phyloP scores from a whole-genome alignment of 2,329 filamentous ascomycete genomes.

The Talaromyces pinophilus region DNA sequence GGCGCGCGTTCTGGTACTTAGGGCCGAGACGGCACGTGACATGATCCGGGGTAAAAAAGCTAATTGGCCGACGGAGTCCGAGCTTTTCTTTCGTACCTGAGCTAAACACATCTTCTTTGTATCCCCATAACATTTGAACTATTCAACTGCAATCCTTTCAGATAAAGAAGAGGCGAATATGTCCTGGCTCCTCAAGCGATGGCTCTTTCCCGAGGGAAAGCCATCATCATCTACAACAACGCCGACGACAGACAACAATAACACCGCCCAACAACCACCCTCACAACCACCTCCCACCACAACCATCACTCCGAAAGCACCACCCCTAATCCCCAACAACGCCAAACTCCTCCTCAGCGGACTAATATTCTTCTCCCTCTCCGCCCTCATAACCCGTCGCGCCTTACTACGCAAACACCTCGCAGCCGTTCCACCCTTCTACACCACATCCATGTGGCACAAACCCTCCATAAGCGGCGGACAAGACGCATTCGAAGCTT shows the following conservation, averaged over 20 bases:
- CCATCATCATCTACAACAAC: background rate
- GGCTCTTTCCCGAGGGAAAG: slow-evolving; percentile 19
- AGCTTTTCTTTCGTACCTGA: background rate
- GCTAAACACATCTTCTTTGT: background rate
- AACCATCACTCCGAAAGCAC: background rate
- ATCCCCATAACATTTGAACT: too few species aligned
- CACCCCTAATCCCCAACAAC: slow-evolving; percentile 30
- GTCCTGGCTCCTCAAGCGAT: slow-evolving; percentile 22
- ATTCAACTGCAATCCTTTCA: too few species aligned
- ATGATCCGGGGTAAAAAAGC: background rate
- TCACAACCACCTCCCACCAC: background rate
- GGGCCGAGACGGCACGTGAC: background rate
- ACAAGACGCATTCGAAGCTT: slow-evolving; percentile 75
- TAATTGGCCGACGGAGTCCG: background rate
- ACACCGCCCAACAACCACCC: slow-evolving; percentile 4
- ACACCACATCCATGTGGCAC: slow-evolving; percentile 53
- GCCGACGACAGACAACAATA: background rate
- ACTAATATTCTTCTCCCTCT: slow-evolving; percentile 71
- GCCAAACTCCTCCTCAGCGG: slow-evolving; percentile 69
- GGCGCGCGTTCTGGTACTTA: too few species aligned
- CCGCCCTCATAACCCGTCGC: slow-evolving; percentile 70
- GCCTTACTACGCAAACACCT: slow-evolving; percentile 65
- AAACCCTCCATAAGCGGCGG: slow-evolving; percentile 59
- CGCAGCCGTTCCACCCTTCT: slow-evolving; percentile 69
- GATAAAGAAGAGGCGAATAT: background rate